These are phyloP conservation scores for Salix suchowensis DNA, from an alignment of 345 rosid genomes.

Conservation along the genomic window DNA sequence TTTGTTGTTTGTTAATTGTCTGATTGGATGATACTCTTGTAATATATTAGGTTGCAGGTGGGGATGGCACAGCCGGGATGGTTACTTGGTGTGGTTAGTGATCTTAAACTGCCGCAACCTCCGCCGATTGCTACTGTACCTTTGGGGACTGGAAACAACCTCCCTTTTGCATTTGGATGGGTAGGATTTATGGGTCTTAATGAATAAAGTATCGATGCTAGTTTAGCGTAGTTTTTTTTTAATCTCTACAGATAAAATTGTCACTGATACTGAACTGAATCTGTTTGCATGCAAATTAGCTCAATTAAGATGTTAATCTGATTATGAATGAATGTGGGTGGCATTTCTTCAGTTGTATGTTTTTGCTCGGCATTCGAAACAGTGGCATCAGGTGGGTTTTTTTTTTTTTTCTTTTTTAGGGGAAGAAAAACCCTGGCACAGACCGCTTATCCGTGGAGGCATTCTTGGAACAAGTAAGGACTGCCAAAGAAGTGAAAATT, in stretches of 20 bases:
- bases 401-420: slow-evolving; percentile 31
- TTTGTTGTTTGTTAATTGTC: neutral
- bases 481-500: slow-evolving; percentile 62
- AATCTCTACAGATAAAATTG: neutral
- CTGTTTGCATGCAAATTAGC: neutral
- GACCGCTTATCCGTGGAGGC: slow-evolving; percentile 38
- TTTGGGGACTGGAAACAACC: slow-evolving; percentile 72
- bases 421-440: slow-evolving; percentile 72
- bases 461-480: slow-evolving; percentile 54
- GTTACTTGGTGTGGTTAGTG: slow-evolving; percentile 69
- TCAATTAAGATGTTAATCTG: neutral
- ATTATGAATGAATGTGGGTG: neutral
- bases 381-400: slow-evolving; percentile 1
- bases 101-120: slow-evolving; percentile 62
- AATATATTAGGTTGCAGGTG: slow-evolving; percentile 58
- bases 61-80: slow-evolving; percentile 80
- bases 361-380: neutral
- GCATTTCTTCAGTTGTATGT: neutral
- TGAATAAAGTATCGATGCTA: no score
- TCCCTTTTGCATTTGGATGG: slow-evolving; percentile 79
- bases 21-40: slow-evolving; percentile 1
- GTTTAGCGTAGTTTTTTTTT: neutral
- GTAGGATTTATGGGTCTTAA: slow-evolving; percentile 20
- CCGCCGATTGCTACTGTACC: slow-evolving; percentile 72
- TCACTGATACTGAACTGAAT: neutral